Evolutionary conservation across 129 eudicot genomes (phyloP), one percentile per base, ranked within the genome.

Genomic region (Arctium lappa): DNA sequence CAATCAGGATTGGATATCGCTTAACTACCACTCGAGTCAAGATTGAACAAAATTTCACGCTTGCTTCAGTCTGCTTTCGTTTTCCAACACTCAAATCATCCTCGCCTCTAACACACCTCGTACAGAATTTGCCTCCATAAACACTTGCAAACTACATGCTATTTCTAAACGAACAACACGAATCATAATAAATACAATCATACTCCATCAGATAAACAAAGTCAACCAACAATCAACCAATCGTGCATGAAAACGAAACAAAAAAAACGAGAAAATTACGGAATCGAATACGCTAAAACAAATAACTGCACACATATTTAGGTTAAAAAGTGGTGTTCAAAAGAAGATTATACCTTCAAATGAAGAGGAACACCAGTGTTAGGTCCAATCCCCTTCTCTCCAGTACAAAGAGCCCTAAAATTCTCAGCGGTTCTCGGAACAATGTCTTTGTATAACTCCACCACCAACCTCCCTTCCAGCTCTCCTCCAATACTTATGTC

Each of bases 401-500:
- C 98, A 4, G 97, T 94, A 84, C 98, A 94, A 68, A 94, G 97
- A 53, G 97, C 97, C 92, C 98, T 94, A 77, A 94, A 94, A 86
- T 94, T 94, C 77, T 94, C 98, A 10, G 92, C 97, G 5, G 98
- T 94, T 87, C 83, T 92, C 0, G 99, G 99, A 16, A 95, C 99
- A 42, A 91, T 77, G 33, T 95, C 92, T 27, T 84, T 87, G 83
- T 86, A 95, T 1, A 95, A 73, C 81, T 95, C 99, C 15, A 95
- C 79, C 15, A 95, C 93, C 1, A 95, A 83, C 74, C 99, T 86
- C 56, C 99, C 99, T 81, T 91, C 97, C 48, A 92, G 71, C 77
- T 94, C 98, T 16, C 98, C 98, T 39, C 94, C 98, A 44, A 94
- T 91, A 85, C 96, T 91, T 10, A 94, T 87, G 81, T 95, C 99